Conservation (phyloP, 352 stramenopile species). For the Globisporangium spinosum region DNA sequence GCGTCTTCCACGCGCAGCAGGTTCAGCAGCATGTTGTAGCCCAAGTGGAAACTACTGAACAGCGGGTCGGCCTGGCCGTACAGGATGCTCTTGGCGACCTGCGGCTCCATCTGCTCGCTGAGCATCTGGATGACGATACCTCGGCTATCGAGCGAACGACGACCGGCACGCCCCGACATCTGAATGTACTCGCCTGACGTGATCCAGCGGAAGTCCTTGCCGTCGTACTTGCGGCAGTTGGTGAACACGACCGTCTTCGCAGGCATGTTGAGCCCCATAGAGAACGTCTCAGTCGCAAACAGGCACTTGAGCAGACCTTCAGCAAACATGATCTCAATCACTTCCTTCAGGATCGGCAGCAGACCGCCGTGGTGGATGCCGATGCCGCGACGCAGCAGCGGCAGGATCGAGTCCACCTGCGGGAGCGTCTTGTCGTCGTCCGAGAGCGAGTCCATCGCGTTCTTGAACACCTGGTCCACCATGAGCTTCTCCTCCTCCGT, state of each 20-base stretch:
- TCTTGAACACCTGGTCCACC: slow-evolving; percentile 95
- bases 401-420: slow-evolving; percentile 96
- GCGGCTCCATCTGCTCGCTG: slow-evolving; percentile 98
- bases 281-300: slow-evolving; percentile 98
- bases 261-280: slow-evolving; percentile 99
- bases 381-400: slow-evolving; percentile 96
- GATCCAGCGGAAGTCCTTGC: slow-evolving; percentile 95
- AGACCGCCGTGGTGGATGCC: slow-evolving; percentile 99
- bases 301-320: slow-evolving; percentile 98
- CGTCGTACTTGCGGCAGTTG: slow-evolving; percentile 95
- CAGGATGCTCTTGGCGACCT: slow-evolving; percentile 93
- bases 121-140: slow-evolving; percentile 99
- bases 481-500: slow-evolving; percentile 97
- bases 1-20: slow-evolving; percentile 97
- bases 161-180: slow-evolving; percentile 96
- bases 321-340: slow-evolving; percentile 90
- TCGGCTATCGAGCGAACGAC: slow-evolving; percentile 95
- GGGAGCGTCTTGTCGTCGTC: slow-evolving; percentile 97
- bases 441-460: slow-evolving; percentile 96
- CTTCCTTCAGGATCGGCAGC: slow-evolving; percentile 98
- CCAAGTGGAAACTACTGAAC: slow-evolving; percentile 94
- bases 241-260: slow-evolving; percentile 99
- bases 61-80: slow-evolving; percentile 76
- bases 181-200: slow-evolving; percentile 94
- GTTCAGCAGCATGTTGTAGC: slow-evolving; percentile 99